phyloP scores from a whole-genome alignment of 352 stramenopile species.

The Pythium rhizo-oryzae region DNA sequence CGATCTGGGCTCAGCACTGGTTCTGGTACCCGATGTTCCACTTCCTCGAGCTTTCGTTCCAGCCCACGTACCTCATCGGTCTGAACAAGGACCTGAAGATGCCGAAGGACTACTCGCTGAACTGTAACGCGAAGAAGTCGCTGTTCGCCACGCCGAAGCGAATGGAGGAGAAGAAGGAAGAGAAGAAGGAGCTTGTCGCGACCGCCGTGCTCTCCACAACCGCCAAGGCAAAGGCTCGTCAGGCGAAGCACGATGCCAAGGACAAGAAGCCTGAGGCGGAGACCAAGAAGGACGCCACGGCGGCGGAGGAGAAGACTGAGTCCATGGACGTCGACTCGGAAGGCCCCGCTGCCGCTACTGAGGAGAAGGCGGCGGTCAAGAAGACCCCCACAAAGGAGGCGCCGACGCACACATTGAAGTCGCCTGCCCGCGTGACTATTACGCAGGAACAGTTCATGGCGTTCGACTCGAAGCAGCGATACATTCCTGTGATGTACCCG shows the following conservation, averaged over 20 bases:
- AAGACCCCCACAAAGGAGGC: slow-evolving; percentile 94
- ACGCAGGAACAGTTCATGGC: slow-evolving; percentile 91
- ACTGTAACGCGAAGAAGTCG: slow-evolving; percentile 95
- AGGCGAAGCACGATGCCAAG: slow-evolving; percentile 92
- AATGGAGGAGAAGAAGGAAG: slow-evolving; percentile 99
- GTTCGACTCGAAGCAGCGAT: slow-evolving; percentile 93
- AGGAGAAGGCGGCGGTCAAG: slow-evolving; percentile 44
- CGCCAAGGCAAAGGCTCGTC: slow-evolving; percentile 94
- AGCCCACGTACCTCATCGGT: slow-evolving; percentile 96
- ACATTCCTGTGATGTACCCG: slow-evolving; percentile 80
- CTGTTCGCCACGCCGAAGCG: slow-evolving; percentile 98
- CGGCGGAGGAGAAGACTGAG: slow-evolving; percentile 57
- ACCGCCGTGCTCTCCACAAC: slow-evolving; percentile 98
- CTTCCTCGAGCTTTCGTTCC: slow-evolving; percentile 97
- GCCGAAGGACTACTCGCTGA: slow-evolving; percentile 93
- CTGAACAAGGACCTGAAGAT: slow-evolving; percentile 99
- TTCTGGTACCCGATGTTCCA: slow-evolving; percentile 99
- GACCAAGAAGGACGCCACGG: slow-evolving; percentile 11
- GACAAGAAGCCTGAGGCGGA: slow-evolving; percentile 60
- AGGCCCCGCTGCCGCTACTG: slow-evolving; percentile 32
- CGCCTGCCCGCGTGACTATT: slow-evolving; percentile 94
- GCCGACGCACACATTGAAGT: slow-evolving; percentile 92
- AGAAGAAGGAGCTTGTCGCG: slow-evolving; percentile 98
- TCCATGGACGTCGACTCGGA: slow-evolving; percentile 81
- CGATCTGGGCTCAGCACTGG: slow-evolving; percentile 99